Base-by-base conservation (phyloP, 2,329 filamentous ascomycete species). In the Paramyrothecium roridum region DNA sequence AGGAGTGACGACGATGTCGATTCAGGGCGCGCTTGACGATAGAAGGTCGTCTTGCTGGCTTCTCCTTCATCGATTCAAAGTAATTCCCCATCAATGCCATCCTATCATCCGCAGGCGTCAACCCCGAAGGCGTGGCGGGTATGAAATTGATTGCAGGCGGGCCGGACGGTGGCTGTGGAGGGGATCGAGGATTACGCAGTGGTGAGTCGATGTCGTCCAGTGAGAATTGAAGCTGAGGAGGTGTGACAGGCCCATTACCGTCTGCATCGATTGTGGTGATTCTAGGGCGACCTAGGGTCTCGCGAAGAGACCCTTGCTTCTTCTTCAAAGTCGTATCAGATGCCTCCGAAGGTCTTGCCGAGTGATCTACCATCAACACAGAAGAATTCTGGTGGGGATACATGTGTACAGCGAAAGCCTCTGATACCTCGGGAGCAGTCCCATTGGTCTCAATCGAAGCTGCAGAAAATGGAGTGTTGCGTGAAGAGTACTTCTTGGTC, bases 301-400 rank as follows among this genome's bases (percentile, higher is more conserved):
- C 59, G 10, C 59, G 52, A 33, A 33, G 10, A 21, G n/a, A 16
- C 37, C n/a, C 37, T 17, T 19, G 37, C 37, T 19, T 43, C n/a
- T 62, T 64, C 50, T 57, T 63, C 33, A 62, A 64, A 19, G 64
- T 61, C 3, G 67, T 61, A 48, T 76, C 75, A 20, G 76, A 74
- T 48, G 69, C 71, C 54, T 80, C 78, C 0, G 78, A 80, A 22
- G 76, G 78, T 64, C 76, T 80, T 46, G 72, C 74, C 11, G 79
- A 78, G 63, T 85, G 80, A 59, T 85, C 73, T 30, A 87, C 80
- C 69, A 87, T 77, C 46, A 86, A 67, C 12, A 88, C 71, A 4
- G 85, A 88, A 50, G 80, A 85, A 61, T 87, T 87, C 62, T 87
- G 83, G 59, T 88, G 85, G 20, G 81, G 78, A 60, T 81, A 86